Base-by-base conservation (phyloP, 139 green algal genomes). In the Parachlorella kessleri region DNA sequence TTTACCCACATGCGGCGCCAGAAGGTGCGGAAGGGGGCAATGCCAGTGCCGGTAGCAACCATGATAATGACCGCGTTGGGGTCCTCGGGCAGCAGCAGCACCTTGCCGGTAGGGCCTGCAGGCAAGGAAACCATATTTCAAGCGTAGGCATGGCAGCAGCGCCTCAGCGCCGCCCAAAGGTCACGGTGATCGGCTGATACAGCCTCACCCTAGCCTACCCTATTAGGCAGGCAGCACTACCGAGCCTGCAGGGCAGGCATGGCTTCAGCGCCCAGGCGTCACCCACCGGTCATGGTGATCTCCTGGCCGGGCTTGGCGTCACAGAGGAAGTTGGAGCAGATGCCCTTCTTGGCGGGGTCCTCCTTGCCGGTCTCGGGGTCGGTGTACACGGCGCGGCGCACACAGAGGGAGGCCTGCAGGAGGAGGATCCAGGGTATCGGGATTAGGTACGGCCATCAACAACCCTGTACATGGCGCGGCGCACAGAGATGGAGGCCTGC, bases 241-340 rank as follows among this genome's bases (percentile, higher is more conserved):
- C n/a, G n/a, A n/a, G n/a, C n/a, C n/a, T n/a, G n/a, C n/a, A n/a
- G n/a, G n/a, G n/a, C n/a, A n/a, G n/a, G n/a, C n/a, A n/a, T n/a
- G n/a, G n/a, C n/a, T n/a, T n/a, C n/a, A n/a, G n/a, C n/a, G n/a
- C n/a, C n/a, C n/a, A n/a, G n/a, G n/a, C n/a, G n/a, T n/a, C n/a
- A n/a, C 86, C 55, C 79, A 94, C 92, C 96, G 66, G 97, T 98
- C 94, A 99, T 97, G 66, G 76, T 93, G 86, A 99, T 90, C 90
- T 99, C 92, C 55, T 86, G 85, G 81, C 97, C 97, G 39, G 93
- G 91, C 71, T 89, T 89, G 77, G 97, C 94, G 70, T 99, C 97
- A 80, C 94, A 98, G 67, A 99, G 88, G 93, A 98, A 99, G 92
- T 99, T 99, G 78, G 94, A 98, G 95, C 97, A 99, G 86, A 99